A percentile compares a stretch with the other conserved stretches of the same genome.
Evolutionary conservation across 2,329 filamentous ascomycete genomes (phyloP).

Genomic region (Graphium sp.): DNA sequence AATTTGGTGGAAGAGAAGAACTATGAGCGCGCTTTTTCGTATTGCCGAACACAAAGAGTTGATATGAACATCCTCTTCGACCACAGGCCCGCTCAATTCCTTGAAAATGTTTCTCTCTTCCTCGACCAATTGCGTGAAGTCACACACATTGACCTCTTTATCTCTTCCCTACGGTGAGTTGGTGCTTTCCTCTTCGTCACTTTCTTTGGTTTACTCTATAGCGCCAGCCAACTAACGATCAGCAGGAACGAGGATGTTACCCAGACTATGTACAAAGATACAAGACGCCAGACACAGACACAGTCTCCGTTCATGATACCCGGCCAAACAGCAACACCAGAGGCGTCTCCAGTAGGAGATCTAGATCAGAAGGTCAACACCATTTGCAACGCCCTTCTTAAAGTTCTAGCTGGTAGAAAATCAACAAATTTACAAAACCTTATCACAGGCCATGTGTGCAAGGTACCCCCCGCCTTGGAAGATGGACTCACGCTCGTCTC

Average conservation of each 20-base stretch:
- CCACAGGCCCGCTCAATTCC: slow-evolving; percentile 74
- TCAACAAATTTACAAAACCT: slow-evolving; percentile 67
- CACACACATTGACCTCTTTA: slow-evolving; percentile 75
- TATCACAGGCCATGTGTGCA: slow-evolving; percentile 89
- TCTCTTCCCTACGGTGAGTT: slow-evolving; percentile 63
- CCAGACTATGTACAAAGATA: slow-evolving; percentile 85
- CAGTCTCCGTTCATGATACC: slow-evolving; percentile 1
- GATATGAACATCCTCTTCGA: slow-evolving; percentile 98
- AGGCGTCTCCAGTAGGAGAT: slow-evolving; percentile 5
- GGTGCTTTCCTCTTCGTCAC: background rate
- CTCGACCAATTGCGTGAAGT: slow-evolving; percentile 70
- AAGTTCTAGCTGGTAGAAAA: slow-evolving; percentile 44
- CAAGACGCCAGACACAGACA: slow-evolving; percentile 27
- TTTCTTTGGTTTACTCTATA: background rate
- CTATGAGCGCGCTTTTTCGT: slow-evolving; percentile 70
- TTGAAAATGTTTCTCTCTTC: slow-evolving; percentile 59
- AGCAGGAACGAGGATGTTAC: slow-evolving; percentile 76
- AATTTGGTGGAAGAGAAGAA: slow-evolving; percentile 63
- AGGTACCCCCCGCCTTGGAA: slow-evolving; percentile 75
- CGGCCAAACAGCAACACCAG: slow-evolving; percentile 1
- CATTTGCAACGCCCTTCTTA: slow-evolving; percentile 73
- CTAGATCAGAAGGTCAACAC: slow-evolving; percentile 56
- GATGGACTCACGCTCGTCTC: slow-evolving; percentile 70
- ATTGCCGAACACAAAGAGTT: slow-evolving; percentile 82
- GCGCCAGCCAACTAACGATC: slow-evolving; percentile 12